Base-by-base conservation (phyloP, 495 filamentous ascomycete species). In the Penicillium paxilli region DNA sequence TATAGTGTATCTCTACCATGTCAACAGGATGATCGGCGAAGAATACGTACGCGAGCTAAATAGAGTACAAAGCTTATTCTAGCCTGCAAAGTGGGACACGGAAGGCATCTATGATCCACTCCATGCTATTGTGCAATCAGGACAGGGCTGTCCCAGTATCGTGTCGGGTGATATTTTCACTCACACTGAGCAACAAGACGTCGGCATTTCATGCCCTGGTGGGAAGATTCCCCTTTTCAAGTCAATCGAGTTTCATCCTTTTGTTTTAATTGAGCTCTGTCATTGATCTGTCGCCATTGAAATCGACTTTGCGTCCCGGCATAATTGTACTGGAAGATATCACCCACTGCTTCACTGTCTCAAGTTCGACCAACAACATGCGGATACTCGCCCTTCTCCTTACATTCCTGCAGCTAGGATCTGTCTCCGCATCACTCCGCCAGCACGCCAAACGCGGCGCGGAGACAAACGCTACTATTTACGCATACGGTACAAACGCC, bases 391-490 rank as follows among this genome's bases (percentile, higher is more conserved):
- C 12, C 1, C 33, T 44, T 16, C 24, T 55, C 16, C 28, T 46
- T 28, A 11, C 26, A 5, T 5, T 28, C n/a, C 23, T 51, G 12
- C 16, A 47, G 17, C 12, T 46, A 25, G 38, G 47, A 1, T 46
- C 44, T 44, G 47, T 11, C 42, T 1, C 20, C 21, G 20, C 35
- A n/a, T 17, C 26, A 12, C 16, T 33, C 4, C 33, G 52, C 25
- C 19, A 54, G 32, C 56, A 40, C 41, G 28, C 23, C 8, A 59
- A 59, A 23, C 57, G 57, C 2, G 57, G 51, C 21, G 51, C 57
- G 4, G 46, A 59, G 22, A 54, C 51, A 17, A 54, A 59, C 21
- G 57, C 57, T 0, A 59, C 57, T 9, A 30, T 59, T 47, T 59
- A 51, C 23, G 57, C 51, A 6, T 59, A 59, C 47, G 57, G 57